phyloP scores from a whole-genome alignment of 192 early-diverging fungal genomes.

The Linderina pennispora region DNA sequence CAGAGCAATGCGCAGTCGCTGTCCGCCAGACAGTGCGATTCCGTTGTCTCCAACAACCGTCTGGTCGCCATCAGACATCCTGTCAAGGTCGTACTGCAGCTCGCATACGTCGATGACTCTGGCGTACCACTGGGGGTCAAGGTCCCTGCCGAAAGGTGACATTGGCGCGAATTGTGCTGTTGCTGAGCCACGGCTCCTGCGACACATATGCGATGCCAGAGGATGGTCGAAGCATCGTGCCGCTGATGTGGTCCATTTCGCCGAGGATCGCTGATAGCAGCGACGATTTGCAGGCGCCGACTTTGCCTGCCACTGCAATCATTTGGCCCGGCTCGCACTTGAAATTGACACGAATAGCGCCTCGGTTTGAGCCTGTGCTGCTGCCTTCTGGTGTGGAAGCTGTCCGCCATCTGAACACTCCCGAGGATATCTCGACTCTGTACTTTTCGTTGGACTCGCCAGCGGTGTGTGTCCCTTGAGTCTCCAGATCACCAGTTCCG shows the following conservation, averaged over 20 bases:
- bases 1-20: constrained; percentile 57
- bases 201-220: constrained; percentile 11
- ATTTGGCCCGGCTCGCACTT: constrained; percentile 54
- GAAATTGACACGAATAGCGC: too few species aligned
- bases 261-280: constrained; percentile 72
- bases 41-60: constrained; percentile 55
- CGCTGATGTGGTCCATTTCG: constrained; percentile 48
- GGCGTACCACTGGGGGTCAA: constrained; percentile 20
- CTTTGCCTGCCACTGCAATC: constrained; percentile 70
- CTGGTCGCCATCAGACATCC: constrained; percentile 24
- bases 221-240: background rate
- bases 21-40: constrained; percentile 54
- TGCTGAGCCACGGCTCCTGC: constrained; percentile 45
- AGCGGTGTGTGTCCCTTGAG: too few species aligned
- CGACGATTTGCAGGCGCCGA: constrained; percentile 82
- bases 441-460: background rate
- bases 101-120: constrained; percentile 15
- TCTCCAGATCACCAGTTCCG: too few species aligned
- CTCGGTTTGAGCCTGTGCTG: too few species aligned
- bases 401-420: background rate
- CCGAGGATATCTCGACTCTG: constrained; percentile 1
- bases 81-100: constrained; percentile 18
- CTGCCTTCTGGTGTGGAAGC: constrained; percentile 48
- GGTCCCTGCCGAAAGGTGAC: constrained; percentile 27
- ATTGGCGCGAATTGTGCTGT: constrained; percentile 38